phyloP scores from a whole-genome alignment of 2,329 filamentous ascomycete genomes.

The Phoma sp. region DNA sequence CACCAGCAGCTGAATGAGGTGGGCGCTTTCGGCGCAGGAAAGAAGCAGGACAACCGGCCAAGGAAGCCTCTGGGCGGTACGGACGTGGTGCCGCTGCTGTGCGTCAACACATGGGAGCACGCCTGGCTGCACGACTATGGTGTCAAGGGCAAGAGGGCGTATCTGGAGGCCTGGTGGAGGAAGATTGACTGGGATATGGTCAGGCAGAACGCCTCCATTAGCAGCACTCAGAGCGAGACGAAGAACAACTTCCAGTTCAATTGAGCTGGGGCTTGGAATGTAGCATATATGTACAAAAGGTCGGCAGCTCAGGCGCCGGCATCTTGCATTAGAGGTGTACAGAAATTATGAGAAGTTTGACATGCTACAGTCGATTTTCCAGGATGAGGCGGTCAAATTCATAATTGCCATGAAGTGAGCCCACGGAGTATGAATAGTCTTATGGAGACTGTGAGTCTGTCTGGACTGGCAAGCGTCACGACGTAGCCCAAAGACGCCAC shows the following conservation, averaged over 20 bases:
- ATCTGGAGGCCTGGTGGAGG: constrained; percentile 84
- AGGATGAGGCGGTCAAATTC: not conserved
- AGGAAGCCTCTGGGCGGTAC: constrained; percentile 68
- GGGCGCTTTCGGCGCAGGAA: constrained; percentile 47
- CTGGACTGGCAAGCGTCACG: too few relatives aligned
- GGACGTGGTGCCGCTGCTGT: constrained; percentile 77
- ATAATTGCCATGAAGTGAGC: too few relatives aligned
- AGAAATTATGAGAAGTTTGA: not conserved
- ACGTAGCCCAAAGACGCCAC: too few relatives aligned
- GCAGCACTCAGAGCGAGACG: not conserved
- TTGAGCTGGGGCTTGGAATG: constrained; percentile 11
- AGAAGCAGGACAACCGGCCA: constrained; percentile 31
- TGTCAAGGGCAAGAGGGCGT: constrained; percentile 74
- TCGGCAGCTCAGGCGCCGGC: not conserved
- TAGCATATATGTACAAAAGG: constrained; percentile 22
- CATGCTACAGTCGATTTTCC: not conserved
- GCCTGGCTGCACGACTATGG: constrained; percentile 86
- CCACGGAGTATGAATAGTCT: too few relatives aligned
- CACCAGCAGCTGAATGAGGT: constrained; percentile 44
- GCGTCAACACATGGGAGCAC: constrained; percentile 97
- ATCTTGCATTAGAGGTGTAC: constrained; percentile 9
- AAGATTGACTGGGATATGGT: constrained; percentile 85
- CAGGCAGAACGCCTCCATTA: constrained; percentile 29
- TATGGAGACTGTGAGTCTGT: too few relatives aligned
- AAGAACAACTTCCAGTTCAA: constrained; percentile 10